Base-by-base conservation (phyloP, 176 grass and related monocot genomes). In the Carex cristatella region DNA sequence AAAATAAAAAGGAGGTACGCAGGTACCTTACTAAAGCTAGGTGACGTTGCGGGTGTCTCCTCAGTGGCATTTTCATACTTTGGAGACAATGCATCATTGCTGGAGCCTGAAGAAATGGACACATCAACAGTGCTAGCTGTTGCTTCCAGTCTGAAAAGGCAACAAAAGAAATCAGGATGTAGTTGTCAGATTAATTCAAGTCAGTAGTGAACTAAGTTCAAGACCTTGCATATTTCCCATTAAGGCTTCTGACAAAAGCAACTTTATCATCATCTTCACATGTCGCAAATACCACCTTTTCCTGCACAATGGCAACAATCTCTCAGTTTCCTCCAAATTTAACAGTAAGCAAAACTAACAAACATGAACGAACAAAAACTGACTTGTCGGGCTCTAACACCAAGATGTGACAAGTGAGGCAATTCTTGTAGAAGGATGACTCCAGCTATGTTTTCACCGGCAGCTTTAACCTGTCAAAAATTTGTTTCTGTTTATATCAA, bases 371-470 rank as follows among this genome's bases (percentile, higher is more conserved):
- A 87, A 28, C 44, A 53, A 16, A 86, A 74, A 94, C 93, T 90
- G 82, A 98, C 95, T 89, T 98, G 95, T 69, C 92, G 89, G 80
- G 93, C 92, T 83, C 95, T 93, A 84, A 98, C 95, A 93, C 95
- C 95, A 84, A 98, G 92, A 94, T 98, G 95, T 65, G 95, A 98
- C 53, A 98, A 82, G 88, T 98, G 95, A 88, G 95, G 95, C 71
- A 98, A 84, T 62, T 98, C 93, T 61, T 98, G 95, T 65, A 93
- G 76, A 89, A 98, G 91, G 91, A 98, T 87, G 78, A 98, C 86
- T 6, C 95, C 95, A 55, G 88, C 80, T 88, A 98, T 94, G 85
- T 98, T 98, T 90, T 94, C 85, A 70, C 95, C 92, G 65, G 95
- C 92, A 80, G 93, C 88, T 90, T 94, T 98, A 69, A 98, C 91